These are phyloP conservation scores for Macroventuria anomochaeta DNA, from an alignment of 2,329 filamentous ascomycete species.

Conservation along the genomic window DNA sequence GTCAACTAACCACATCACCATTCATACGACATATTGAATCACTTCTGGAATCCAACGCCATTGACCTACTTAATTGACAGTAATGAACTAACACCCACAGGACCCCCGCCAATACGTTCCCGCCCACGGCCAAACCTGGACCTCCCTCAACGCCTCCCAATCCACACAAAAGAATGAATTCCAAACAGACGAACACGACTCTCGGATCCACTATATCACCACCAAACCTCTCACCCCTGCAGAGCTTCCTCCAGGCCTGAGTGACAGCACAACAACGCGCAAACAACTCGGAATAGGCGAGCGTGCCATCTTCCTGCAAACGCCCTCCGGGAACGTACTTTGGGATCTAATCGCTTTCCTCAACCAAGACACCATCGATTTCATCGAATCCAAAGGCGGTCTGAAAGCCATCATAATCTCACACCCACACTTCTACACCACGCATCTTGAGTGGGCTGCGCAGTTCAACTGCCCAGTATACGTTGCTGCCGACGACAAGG, in stretches of 20 bases:
- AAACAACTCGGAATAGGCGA: slow-evolving; percentile 75
- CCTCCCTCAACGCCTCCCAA: slow-evolving; percentile 59
- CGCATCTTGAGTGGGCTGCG: slow-evolving; percentile 75
- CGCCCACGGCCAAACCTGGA: slow-evolving; percentile 69
- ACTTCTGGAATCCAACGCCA: too few species aligned
- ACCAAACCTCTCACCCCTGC: slow-evolving; percentile 44
- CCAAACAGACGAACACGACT: slow-evolving; percentile 55
- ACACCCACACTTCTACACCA: slow-evolving; percentile 84
- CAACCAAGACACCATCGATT: slow-evolving; percentile 66
- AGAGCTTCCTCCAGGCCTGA: slow-evolving; percentile 29
- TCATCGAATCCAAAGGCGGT: slow-evolving; percentile 68
- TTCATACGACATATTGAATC: too few species aligned
- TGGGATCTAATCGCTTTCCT: slow-evolving; percentile 80
- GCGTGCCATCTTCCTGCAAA: slow-evolving; percentile 72
- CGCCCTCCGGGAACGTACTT: slow-evolving; percentile 71
- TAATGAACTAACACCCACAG: slow-evolving; percentile 38
- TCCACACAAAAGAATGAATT: slow-evolving; percentile 62
- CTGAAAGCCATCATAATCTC: slow-evolving; percentile 74
- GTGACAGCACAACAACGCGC: slow-evolving; percentile 47
- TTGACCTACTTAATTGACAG: neutral
- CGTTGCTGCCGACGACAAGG: slow-evolving; percentile 67
- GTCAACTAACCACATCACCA: neutral
- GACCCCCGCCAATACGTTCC: slow-evolving; percentile 73
- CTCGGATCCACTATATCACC: slow-evolving; percentile 53
- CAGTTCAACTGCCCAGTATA: slow-evolving; percentile 75